Conservation (phyloP, 2,329 filamentous ascomycete genomes). For the Penicillium digitatum region DNA sequence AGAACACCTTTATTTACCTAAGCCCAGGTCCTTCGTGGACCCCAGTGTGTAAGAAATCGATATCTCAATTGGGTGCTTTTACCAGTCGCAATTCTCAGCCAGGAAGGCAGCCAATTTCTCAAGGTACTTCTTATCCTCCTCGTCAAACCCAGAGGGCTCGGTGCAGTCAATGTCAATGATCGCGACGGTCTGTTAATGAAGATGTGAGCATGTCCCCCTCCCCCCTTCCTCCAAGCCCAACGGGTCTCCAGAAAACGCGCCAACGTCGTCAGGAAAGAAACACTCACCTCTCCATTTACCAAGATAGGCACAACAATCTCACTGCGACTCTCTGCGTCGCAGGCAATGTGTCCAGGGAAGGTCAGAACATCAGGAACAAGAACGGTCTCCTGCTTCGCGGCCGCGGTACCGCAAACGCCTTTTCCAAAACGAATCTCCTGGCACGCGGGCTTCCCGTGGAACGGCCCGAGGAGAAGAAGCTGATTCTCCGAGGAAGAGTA, state of each 20-base stretch:
- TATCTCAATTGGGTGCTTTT: no score
- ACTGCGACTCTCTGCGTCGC: conserved; percentile 47
- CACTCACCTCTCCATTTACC: conserved; percentile 38
- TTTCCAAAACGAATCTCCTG: conserved; percentile 46
- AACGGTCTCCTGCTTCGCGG: conserved; percentile 37
- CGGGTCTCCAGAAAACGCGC: not conserved
- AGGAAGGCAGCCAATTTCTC: conserved; percentile 42
- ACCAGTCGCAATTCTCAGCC: conserved; percentile 43
- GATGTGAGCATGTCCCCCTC: conserved; percentile 1
- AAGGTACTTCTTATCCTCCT: conserved; percentile 42
- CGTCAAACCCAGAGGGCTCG: conserved; percentile 43
- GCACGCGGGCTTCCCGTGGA: conserved; percentile 49
- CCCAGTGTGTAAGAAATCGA: not conserved
- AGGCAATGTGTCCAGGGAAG: conserved; percentile 50
- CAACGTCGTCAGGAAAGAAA: not conserved
- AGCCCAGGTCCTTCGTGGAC: not conserved
- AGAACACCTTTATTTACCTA: not conserved
- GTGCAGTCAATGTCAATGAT: conserved; percentile 50
- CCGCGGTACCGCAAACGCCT: conserved; percentile 48
- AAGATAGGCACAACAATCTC: conserved; percentile 50
- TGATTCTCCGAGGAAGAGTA: conserved; percentile 23
- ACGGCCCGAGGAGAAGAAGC: conserved; percentile 45
- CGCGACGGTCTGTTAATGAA: conserved; percentile 40
- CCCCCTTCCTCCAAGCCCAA: no score
- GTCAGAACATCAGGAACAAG: conserved; percentile 43